phyloP scores from a whole-genome alignment of 2,329 filamentous ascomycete species.

The Cladophialophora yegresii region DNA sequence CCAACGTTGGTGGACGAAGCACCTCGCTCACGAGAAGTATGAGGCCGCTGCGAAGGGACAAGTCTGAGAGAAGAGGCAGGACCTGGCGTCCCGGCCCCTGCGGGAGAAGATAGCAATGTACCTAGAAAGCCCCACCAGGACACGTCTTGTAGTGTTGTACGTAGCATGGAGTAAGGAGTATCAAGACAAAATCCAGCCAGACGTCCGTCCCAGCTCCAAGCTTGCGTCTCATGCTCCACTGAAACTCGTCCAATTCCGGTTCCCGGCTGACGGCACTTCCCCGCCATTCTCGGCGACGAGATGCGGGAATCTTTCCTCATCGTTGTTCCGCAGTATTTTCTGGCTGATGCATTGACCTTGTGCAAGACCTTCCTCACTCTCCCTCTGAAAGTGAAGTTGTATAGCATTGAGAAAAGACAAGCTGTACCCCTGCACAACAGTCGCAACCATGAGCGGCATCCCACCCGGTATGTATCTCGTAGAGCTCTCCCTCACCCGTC shows the following conservation, averaged over 20 bases:
- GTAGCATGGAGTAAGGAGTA: not conserved
- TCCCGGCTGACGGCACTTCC: not conserved
- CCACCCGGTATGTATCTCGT: conserved; percentile 13
- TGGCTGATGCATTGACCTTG: not conserved
- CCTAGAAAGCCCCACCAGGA: not conserved
- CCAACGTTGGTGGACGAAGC: not conserved
- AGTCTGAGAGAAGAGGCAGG: not conserved
- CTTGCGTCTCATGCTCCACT: not conserved
- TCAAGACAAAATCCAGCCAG: too few species aligned
- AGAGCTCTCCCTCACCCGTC: not conserved
- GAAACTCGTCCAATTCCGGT: not conserved
- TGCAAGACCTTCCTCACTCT: not conserved
- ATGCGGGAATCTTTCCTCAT: not conserved
- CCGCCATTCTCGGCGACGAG: not conserved
- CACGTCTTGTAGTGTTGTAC: not conserved
- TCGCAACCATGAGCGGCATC: conserved; percentile 12
- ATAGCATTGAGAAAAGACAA: not conserved
- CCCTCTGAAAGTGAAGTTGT: not conserved
- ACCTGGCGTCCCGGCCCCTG: too few species aligned
- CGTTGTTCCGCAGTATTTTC: not conserved
- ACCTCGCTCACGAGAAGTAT: not conserved
- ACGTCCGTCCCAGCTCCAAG: too few species aligned
- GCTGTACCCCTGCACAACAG: not conserved
- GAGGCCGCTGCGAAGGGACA: not conserved
- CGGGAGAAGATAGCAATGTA: not conserved